Base-by-base conservation (phyloP, 1,139 yeast species). In the Williopsis jadinii region DNA sequence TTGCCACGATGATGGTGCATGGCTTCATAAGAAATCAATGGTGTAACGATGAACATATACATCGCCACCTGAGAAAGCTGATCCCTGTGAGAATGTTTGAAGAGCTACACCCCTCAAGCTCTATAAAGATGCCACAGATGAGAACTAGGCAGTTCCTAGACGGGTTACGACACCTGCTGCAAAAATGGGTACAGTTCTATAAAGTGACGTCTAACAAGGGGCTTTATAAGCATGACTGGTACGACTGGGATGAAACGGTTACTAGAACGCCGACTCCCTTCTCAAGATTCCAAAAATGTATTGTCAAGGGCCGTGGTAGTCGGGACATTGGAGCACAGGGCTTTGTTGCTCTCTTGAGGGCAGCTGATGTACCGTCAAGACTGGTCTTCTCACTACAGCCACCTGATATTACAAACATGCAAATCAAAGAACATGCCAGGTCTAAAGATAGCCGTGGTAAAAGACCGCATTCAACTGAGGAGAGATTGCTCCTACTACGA, bases 291-390 rank as follows among this genome's bases (percentile, higher is more conserved):
- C 55, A 58, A 11, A 59, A 61, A 29, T 56, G 70, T 14, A 56
- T 82, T 1, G 42, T 59, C 1, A 60, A 65, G 13, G 72, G 73
- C 30, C 64, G 71, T 26, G 98, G 98, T 0, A 77, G 87, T 2
- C 63, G 86, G 33, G 97, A 92, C 55, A 46, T 86, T 8, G 85
- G 84, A 0, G 88, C 94, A 0, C 96, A 87, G 55, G 97, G 95
- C 0, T 88, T 87, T 63, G 88, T 87, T 9, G 77, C 86, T 0
- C 56, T 90, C 3, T 60, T 88, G 37, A 64, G 97, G 45, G 70
- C 90, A 1, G 63, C 84, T 11, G 87, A 85, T 1, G 66, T 92
- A 28, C 74, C 79, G 38, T 80, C 94, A 0, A 67, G 99, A 35
- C 63, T 92, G 27, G 79, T 88, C 0, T 80, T 80, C 52, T 88